A percentile compares a stretch with the other conserved stretches of the same genome.
These are phyloP conservation scores for Groenewaldozyma sp. DNA, from an alignment of 1,139 yeast species.

Conservation along the genomic window DNA sequence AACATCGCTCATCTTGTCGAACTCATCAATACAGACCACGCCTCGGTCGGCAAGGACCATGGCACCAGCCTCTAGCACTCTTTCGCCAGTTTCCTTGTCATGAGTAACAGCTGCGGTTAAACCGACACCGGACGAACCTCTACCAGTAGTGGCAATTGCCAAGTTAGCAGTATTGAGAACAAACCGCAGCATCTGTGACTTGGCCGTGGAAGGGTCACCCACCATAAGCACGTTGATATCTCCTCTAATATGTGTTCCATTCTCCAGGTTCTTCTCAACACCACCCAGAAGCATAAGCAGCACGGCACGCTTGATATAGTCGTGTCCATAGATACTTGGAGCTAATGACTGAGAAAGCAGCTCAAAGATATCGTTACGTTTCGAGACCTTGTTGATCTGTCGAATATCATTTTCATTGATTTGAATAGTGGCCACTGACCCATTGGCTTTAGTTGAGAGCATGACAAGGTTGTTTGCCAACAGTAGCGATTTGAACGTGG, in stretches of 20 bases:
- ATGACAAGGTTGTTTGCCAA: conserved; percentile 86
- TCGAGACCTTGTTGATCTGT: conserved; percentile 72
- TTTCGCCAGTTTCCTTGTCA: conserved; percentile 94
- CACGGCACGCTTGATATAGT: conserved; percentile 83
- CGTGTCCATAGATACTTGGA: conserved; percentile 93
- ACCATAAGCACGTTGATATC: conserved; percentile 94
- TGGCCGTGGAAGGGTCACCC: conserved; percentile 98
- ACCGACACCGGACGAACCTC: conserved; percentile 99
- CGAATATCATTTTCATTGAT: conserved; percentile 79
- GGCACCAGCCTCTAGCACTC: conserved; percentile 97
- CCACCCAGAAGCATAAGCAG: conserved; percentile 89
- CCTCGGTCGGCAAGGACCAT: conserved; percentile 99
- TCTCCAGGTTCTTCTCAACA: conserved; percentile 84
- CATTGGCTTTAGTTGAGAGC: conserved; percentile 72
- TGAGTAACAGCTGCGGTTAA: conserved; percentile 97
- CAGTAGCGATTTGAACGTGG: conserved; percentile 71
- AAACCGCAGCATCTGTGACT: conserved; percentile 88
- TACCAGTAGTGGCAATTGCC: conserved; percentile 97
- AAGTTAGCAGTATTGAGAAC: conserved; percentile 89
- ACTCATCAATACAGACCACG: conserved; percentile 95
- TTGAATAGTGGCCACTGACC: conserved; percentile 67
- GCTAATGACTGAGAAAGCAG: conserved; percentile 80
- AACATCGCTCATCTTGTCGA: conserved; percentile 93
- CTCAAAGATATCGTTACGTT: conserved; percentile 63
- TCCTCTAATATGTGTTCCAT: conserved; percentile 97